Conservation (phyloP, 805 yeast species). For the Monosporozyma solicola region DNA sequence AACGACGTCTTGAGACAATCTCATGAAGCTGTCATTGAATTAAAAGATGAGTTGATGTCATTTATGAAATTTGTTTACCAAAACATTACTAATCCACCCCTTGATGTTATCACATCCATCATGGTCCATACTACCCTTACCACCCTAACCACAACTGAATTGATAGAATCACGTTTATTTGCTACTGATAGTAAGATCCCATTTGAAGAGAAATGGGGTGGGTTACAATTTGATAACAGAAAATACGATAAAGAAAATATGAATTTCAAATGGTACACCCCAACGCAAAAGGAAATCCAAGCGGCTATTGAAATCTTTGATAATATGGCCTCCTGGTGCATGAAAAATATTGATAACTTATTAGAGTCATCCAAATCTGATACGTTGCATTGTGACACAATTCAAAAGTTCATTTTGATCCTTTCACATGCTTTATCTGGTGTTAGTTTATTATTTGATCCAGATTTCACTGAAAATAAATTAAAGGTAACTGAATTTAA, state of each 20-base stretch:
- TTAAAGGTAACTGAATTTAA: constrained; percentile 1
- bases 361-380: constrained; percentile 18
- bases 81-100: constrained; percentile 40
- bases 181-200: constrained; percentile 35
- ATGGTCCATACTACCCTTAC: constrained; percentile 59
- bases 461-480: constrained; percentile 41
- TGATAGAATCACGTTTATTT: constrained; percentile 48
- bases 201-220: constrained; percentile 62
- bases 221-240: constrained; percentile 46
- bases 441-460: constrained; percentile 62
- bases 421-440: constrained; percentile 62
- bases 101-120: constrained; percentile 51
- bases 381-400: constrained; percentile 37
- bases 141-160: constrained; percentile 51
- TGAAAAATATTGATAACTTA: constrained; percentile 34
- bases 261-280: constrained; percentile 68
- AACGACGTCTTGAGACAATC: constrained; percentile 68
- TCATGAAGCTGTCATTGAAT: constrained; percentile 38
- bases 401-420: constrained; percentile 49
- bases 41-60: constrained; percentile 38
- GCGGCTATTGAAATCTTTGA: constrained; percentile 56
- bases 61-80: constrained; percentile 25
- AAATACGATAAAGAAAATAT: constrained; percentile 44
- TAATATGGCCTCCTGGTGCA: constrained; percentile 36
- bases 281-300: constrained; percentile 45